Base-by-base conservation (phyloP, 495 filamentous ascomycete species). In the Cercophora sp. region DNA sequence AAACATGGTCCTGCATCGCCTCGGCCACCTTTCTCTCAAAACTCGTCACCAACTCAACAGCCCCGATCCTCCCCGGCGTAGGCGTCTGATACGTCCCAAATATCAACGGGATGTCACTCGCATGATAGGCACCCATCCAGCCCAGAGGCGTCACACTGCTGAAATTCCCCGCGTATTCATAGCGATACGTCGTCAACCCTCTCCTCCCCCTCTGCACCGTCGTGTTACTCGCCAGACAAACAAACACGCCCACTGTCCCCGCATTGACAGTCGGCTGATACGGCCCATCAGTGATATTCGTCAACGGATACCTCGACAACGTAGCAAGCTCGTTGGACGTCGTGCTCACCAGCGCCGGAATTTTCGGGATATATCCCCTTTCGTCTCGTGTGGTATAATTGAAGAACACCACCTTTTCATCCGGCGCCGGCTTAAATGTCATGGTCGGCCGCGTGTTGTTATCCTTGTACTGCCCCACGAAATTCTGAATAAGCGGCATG, bases 51-150 rank as follows among this genome's bases (percentile, higher is more conserved):
- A 40, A 52, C 4, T 61, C 60, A 5, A 34, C 27, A 22, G 20
- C 16, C 5, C 16, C 16, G n/a, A 47, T 58, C 13, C 60, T 25
- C 22, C 66, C 62, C 24, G 57, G 43, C n/a, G 50, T 51, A 8
- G 35, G 48, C 22, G 18, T 25, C 1, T 37, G 56, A 34, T 68
- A 71, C 31, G 64, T 72, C 27, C 76, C 76, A 51, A 79, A 78
- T 16, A 74, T 58, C 40, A 77, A 68, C 1, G 74, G 73, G 3
- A 76, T 48, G 43, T 79, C 70, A 32, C 68, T 64, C 2, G 64
- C 66, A 48, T 81, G 78, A 41, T 77, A 81, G n/a, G 78, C 76
- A 6, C 76, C 76, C 51, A 78, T 66, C 72, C 72, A 75, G 16
- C 51, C 5, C 24, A 59, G 64, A 0, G 68, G 67, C 16, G 66